Evolutionary conservation across 1,139 yeast genomes (phyloP).

Genomic region (Zygosaccharomyces pseudobailii): DNA sequence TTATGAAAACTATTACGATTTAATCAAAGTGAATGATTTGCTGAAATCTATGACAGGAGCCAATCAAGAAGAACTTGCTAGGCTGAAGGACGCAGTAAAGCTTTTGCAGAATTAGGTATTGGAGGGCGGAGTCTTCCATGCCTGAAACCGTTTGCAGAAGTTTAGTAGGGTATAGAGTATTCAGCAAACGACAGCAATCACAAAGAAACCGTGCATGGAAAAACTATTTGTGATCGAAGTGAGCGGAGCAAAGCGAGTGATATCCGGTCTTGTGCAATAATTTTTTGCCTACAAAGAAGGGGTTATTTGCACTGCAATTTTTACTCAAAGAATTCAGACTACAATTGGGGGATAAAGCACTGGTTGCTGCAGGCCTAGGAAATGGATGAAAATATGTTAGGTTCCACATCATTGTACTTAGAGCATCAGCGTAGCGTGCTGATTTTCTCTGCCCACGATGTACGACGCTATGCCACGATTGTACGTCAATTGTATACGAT

Average conservation of each 20-base stretch:
- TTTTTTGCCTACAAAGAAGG: neutral
- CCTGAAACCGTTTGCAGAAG: neutral
- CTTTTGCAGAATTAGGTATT: neutral
- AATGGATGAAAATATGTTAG: too few species aligned
- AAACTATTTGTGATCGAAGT: too few species aligned
- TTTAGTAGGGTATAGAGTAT: neutral
- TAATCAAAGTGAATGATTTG: conserved; percentile 44
- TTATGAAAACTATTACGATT: conserved; percentile 48
- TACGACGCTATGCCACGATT: neutral
- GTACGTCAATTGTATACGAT: neutral
- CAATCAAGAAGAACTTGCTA: conserved; percentile 11
- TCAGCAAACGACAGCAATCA: neutral
- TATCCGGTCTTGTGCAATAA: neutral
- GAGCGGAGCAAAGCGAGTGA: neutral
- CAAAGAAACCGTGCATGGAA: neutral
- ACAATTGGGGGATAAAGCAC: neutral
- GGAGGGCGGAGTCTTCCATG: neutral
- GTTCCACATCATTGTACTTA: too few species aligned
- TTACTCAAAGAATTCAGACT: neutral
- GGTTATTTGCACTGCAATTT: neutral
- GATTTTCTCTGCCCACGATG: neutral
- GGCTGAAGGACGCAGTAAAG: conserved; percentile 11
- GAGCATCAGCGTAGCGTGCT: neutral
- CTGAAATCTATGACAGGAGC: conserved; percentile 27
- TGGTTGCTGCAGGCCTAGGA: neutral